Evolutionary conservation across 2,329 filamentous ascomycete genomes (phyloP).

Genomic region (Sclerotinia sclerotiorum): DNA sequence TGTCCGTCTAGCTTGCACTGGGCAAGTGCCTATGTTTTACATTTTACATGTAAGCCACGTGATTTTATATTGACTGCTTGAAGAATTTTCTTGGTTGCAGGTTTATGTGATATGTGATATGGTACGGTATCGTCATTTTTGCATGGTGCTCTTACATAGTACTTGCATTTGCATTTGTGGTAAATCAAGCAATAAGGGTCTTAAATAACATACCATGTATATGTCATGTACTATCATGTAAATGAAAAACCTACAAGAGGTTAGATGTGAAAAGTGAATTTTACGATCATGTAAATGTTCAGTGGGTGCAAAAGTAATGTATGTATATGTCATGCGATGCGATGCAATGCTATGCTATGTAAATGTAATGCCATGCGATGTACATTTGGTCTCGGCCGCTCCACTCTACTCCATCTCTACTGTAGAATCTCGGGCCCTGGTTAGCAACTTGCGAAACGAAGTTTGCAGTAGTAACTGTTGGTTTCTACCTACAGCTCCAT

Average conservation of each 20-base stretch:
- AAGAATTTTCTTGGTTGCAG: neutral
- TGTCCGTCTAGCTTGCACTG: neutral
- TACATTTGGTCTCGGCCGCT: slow-evolving; percentile 6
- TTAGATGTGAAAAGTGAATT: neutral
- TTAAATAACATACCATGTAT: neutral
- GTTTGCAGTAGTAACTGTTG: neutral
- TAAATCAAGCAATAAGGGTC: neutral
- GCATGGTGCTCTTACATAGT: neutral
- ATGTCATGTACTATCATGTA: slow-evolving; percentile 9
- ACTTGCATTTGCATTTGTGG: neutral
- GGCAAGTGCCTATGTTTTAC: neutral
- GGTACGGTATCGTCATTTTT: neutral
- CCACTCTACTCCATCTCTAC: neutral
- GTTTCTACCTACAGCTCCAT: neutral
- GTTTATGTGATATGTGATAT: slow-evolving; percentile 1
- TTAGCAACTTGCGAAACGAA: slow-evolving; percentile 4
- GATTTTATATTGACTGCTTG: slow-evolving; percentile 11
- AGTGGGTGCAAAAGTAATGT: neutral
- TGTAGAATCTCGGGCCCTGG: neutral
- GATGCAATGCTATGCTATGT: slow-evolving; percentile 5
- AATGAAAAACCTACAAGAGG: neutral
- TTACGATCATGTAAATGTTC: neutral
- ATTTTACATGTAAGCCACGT: neutral
- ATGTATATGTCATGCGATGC: slow-evolving; percentile 11
- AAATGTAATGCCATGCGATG: slow-evolving; percentile 18